These are phyloP conservation scores for Hyaloscypha hepaticicola DNA, from an alignment of 495 filamentous ascomycete genomes.

Conservation along the genomic window DNA sequence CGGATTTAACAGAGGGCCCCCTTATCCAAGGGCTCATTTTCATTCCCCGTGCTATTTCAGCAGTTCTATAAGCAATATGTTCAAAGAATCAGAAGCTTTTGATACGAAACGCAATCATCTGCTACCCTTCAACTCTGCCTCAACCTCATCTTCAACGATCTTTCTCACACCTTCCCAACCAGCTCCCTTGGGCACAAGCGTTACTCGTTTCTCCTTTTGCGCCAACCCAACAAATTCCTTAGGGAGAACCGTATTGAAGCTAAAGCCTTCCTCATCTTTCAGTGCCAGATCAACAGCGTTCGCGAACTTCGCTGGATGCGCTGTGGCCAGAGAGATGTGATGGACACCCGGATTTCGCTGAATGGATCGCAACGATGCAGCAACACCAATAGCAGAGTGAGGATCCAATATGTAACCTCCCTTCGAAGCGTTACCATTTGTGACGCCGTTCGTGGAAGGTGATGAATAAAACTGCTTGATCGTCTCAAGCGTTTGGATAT, in stretches of 20 bases:
- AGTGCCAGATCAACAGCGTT: constrained; percentile 75
- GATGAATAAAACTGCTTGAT: constrained; percentile 65
- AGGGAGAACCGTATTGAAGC: constrained; percentile 73
- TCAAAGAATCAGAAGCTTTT: not conserved
- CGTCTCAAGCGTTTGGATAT: constrained; percentile 70
- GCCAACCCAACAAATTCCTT: constrained; percentile 74
- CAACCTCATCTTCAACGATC: constrained; percentile 55
- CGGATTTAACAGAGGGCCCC: too few relatives aligned
- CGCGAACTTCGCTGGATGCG: constrained; percentile 92
- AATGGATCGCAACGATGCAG: constrained; percentile 66
- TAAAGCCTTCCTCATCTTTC: constrained; percentile 61
- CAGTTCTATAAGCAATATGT: not conserved
- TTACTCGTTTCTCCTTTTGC: constrained; percentile 61
- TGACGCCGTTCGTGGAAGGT: constrained; percentile 20
- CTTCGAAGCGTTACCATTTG: constrained; percentile 30
- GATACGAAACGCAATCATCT: not conserved
- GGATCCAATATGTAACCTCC: constrained; percentile 83
- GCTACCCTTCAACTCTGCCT: constrained; percentile 33
- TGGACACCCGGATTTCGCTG: constrained; percentile 40
- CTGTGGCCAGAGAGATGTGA: constrained; percentile 83
- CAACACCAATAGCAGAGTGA: constrained; percentile 83
- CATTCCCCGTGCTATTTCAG: too few relatives aligned
- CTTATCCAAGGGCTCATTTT: too few relatives aligned
- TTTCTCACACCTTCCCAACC: constrained; percentile 55
- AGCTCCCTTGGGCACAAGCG: constrained; percentile 46